Evolutionary conservation across 2,329 filamentous ascomycete genomes (phyloP), one percentile per base, ranked within the genome.

Genomic region (Huntiella savannae): DNA sequence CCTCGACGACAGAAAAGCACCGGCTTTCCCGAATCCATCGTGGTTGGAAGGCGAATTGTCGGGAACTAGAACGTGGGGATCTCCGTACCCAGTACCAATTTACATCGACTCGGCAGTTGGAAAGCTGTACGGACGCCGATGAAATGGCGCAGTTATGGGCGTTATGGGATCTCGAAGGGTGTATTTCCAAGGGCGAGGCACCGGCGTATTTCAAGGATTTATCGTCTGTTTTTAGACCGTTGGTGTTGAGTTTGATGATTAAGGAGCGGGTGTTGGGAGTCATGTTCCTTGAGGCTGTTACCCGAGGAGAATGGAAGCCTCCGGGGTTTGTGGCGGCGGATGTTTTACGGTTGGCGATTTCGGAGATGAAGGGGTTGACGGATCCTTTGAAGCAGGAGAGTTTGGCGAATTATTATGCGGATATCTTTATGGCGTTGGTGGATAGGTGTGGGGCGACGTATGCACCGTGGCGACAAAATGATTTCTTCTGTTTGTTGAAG

Each of bases 381-480:
- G 12, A 28, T n/a, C 12, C 7, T 2, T 13, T 39, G 10, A 12
- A 11, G 16, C 38, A 28, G 11, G 17, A 19, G 17, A 12, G 19
- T 4, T 19, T 45, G 5, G 42, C 46, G 5, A 58, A 57, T 37
- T 33, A 59, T n/a, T 37, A 63, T 3, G 54, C 55, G 22, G 55
- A 60, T 22, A 46, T 55, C 1, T 34, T 48, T 11, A 42, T 53
- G 4, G 34, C 22, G 4, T 16, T 47, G 16, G 47, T 51, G 16
- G 40, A 33, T 16, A 37, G 48, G 7, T 33, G 32, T 8, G 45
- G 48, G 8, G 40, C 46, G 11, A 19, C 37, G 4, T 22, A 60
- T 50, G 48, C 63, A 4, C 60, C 57, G 4, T 54, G 69, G 12
- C 54, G 53, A 1, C 66, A 70, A 51, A 47, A 40, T 16, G 51